Percentiles rank a stretch among this genome's conserved stretches.
Conservation (phyloP, 2,329 filamentous ascomycete species). For the Trichoderma afroharzianum region DNA sequence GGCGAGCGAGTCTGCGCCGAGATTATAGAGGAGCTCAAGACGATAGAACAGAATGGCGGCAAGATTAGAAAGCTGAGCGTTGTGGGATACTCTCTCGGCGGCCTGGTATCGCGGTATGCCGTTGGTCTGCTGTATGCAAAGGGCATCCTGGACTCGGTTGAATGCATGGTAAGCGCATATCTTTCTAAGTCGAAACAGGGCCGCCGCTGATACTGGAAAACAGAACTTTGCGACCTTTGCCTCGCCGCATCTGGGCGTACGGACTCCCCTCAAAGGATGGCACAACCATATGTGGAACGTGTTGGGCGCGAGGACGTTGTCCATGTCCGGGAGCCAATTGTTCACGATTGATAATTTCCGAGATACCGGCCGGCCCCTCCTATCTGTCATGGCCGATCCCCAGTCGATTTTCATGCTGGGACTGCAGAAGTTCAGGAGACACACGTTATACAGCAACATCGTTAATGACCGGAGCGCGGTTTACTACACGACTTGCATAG, state of each 20-base stretch:
- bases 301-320: conserved; percentile 76
- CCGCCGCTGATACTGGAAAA: background rate
- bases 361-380: conserved; percentile 73
- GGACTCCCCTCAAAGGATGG: conserved; percentile 64
- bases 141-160: conserved; percentile 72
- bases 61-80: conserved; percentile 79
- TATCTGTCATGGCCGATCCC: conserved; percentile 77
- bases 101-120: conserved; percentile 80
- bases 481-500: conserved; percentile 79
- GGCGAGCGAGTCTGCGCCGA: conserved; percentile 65
- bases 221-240: conserved; percentile 93
- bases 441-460: conserved; percentile 80
- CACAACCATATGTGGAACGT: conserved; percentile 72
- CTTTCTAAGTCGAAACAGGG: background rate
- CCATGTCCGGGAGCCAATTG: conserved; percentile 78
- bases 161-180: conserved; percentile 61
- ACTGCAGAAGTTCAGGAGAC: conserved; percentile 70
- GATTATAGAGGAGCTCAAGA: conserved; percentile 60
- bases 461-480: conserved; percentile 79
- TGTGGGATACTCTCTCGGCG: conserved; percentile 85
- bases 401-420: conserved; percentile 82
- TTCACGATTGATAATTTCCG: conserved; percentile 86
- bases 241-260: conserved; percentile 75
- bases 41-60: conserved; percentile 58
- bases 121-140: conserved; percentile 79